These are phyloP conservation scores for Conringia planisiliqua DNA, from an alignment of 345 rosid genomes.

Conservation along the genomic window DNA sequence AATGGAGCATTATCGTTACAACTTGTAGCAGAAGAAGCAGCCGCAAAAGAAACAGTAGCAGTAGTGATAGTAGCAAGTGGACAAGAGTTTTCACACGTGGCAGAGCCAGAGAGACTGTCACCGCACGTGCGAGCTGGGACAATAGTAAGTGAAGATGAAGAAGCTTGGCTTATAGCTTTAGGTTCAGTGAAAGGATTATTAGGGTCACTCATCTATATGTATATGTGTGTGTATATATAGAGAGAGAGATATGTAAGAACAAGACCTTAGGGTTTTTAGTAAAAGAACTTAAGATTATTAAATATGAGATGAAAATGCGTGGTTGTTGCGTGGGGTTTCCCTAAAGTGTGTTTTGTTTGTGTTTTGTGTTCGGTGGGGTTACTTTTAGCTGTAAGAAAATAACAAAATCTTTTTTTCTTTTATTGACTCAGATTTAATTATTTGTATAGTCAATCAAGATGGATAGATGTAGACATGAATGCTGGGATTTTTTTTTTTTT, in stretches of 20 bases:
- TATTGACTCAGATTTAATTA: no score
- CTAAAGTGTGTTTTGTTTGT: slow-evolving; percentile 32
- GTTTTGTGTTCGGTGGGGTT: slow-evolving; percentile 21
- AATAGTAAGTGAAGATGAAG: slow-evolving; percentile 24
- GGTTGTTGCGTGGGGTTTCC: slow-evolving; percentile 36
- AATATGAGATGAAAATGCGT: slow-evolving; percentile 26
- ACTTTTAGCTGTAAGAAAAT: slow-evolving; percentile 8
- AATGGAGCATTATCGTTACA: neutral
- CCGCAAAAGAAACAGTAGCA: slow-evolving; percentile 29
- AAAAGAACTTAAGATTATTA: slow-evolving; percentile 15
- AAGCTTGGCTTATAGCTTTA: slow-evolving; percentile 21
- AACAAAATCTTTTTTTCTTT: no score
- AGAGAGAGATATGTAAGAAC: neutral
- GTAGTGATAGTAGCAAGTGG: slow-evolving; percentile 17
- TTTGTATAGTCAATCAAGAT: neutral
- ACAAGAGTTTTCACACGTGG: slow-evolving; percentile 25
- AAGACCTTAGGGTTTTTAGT: slow-evolving; percentile 11
- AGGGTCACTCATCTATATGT: slow-evolving; percentile 25
- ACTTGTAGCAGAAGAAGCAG: slow-evolving; percentile 23
- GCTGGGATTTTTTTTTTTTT: neutral
- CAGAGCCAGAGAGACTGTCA: slow-evolving; percentile 5
- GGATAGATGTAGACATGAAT: neutral
- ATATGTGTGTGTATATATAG: neutral
- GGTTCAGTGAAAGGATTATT: slow-evolving; percentile 29
- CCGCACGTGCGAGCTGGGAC: slow-evolving; percentile 28